Percentiles rank a stretch among this genome's conserved stretches.
Conservation (phyloP, 495 filamentous ascomycete genomes). For the Melanomma pulvis-pyrius region DNA sequence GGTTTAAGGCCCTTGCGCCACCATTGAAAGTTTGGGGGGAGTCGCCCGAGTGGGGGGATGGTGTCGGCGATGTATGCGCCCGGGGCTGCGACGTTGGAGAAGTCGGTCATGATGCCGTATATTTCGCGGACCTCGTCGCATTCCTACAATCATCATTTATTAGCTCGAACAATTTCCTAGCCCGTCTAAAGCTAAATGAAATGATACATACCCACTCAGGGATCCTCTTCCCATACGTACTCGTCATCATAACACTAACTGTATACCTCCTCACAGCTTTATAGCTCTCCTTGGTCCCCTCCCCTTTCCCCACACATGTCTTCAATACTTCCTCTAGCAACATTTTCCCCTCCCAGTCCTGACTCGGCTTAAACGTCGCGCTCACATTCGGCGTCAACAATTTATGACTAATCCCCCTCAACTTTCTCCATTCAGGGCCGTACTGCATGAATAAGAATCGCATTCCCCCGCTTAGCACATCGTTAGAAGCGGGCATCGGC, state of each 20-base stretch:
- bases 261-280: conserved; percentile 36
- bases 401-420: conserved; percentile 28
- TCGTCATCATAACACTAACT: conserved; percentile 37
- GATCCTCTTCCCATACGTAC: conserved; percentile 38
- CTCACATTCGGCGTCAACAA: conserved; percentile 29
- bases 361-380: conserved; percentile 31
- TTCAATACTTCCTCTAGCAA: conserved; percentile 33
- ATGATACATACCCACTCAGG: conserved; percentile 27
- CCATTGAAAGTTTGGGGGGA: conserved; percentile 30
- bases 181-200: not conserved
- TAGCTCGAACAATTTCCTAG: not conserved
- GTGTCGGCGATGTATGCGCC: conserved; percentile 31
- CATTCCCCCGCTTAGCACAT: conserved; percentile 32
- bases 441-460: conserved; percentile 37
- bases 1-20: conserved; percentile 29
- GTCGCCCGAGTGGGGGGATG: conserved; percentile 16
- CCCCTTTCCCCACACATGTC: not conserved
- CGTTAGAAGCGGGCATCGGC: conserved; percentile 27
- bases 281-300: conserved; percentile 22
- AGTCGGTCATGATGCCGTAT: conserved; percentile 35
- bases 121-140: conserved; percentile 34
- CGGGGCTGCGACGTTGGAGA: conserved; percentile 27
- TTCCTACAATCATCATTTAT: conserved; percentile 14
- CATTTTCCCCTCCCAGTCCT: conserved; percentile 33
- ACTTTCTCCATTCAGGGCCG: conserved; percentile 26